Conservation (phyloP, 306 rosid species). For the cucumber (Cucumis sativus) region Cucumber_9930_V3 NC_026656.2:21528501-21529000, state of each 20-base stretch:
- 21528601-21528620: no score
- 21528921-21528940: slow-evolving; percentile 23
- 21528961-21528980: slow-evolving; percentile 29
- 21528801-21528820: neutral
- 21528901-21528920: slow-evolving; percentile 14
- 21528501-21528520: no score
- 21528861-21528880: neutral
- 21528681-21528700: neutral
- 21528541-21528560: no score
- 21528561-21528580: no score
- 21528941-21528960: slow-evolving; percentile 50
- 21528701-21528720: neutral
- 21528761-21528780: neutral
- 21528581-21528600: no score
- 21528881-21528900: slow-evolving; percentile 44
- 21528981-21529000: slow-evolving; percentile 53
- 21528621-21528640: no score
- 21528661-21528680: neutral
- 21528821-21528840: neutral
- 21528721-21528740: neutral
- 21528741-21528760: neutral
- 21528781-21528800: neutral
- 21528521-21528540: no score
- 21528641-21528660: neutral
- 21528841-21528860: neutral